These are phyloP conservation scores for Amaranthus hypochondriacus DNA, from an alignment of 148 eudicot species.

Conservation along the genomic window DNA sequence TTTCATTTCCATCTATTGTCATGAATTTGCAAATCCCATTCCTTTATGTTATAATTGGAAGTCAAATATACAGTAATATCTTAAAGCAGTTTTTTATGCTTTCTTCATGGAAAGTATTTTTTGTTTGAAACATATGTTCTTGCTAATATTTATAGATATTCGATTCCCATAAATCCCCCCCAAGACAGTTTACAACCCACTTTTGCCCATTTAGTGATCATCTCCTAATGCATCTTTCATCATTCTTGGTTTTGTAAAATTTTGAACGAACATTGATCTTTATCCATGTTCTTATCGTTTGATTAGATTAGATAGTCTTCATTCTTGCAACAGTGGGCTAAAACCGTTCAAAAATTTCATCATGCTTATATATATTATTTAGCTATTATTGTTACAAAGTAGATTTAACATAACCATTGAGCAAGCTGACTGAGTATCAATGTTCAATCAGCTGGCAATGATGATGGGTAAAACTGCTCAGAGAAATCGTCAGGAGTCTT, in stretches of 20 bases:
- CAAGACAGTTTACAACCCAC: too few species aligned
- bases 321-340: background rate
- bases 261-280: background rate
- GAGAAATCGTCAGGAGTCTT: slow-evolving; percentile 35
- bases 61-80: too few species aligned
- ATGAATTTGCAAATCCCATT: too few species aligned
- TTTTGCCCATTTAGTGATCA: too few species aligned
- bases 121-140: too few species aligned
- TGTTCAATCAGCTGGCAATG: slow-evolving; percentile 59
- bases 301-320: background rate
- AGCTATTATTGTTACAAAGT: slow-evolving; percentile 1
- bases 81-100: too few species aligned
- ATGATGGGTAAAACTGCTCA: slow-evolving; percentile 62
- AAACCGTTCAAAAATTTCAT: background rate
- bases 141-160: too few species aligned
- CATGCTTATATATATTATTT: background rate
- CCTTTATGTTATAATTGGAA: too few species aligned
- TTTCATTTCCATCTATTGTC: too few species aligned
- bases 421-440: slow-evolving; percentile 29
- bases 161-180: too few species aligned
- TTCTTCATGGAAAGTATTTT: too few species aligned
- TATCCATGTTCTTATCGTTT: slow-evolving; percentile 2
- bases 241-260: background rate
- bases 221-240: background rate
- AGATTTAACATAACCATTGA: slow-evolving; percentile 15